These are phyloP conservation scores for Solanum neorickii DNA, from an alignment of 257 asterid species.

Conservation along the genomic window DNA sequence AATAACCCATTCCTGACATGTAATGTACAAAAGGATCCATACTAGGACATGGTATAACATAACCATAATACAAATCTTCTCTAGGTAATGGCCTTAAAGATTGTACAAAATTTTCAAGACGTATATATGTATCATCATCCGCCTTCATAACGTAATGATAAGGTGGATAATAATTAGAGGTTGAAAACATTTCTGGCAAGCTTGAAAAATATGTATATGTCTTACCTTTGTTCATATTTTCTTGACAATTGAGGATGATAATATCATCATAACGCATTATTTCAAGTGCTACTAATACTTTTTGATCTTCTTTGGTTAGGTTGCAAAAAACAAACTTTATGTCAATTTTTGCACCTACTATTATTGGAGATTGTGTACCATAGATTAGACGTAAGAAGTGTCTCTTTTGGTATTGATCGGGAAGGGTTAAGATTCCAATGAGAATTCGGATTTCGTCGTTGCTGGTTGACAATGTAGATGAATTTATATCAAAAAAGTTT, in stretches of 20 bases:
- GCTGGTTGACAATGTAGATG: conserved; percentile 7
- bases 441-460: conserved; percentile 40
- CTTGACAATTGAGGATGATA: conserved; percentile 68
- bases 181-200: conserved; percentile 37
- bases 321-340: conserved; percentile 83
- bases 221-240: conserved; percentile 87
- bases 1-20: conserved; percentile 97
- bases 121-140: conserved; percentile 67
- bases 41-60: conserved; percentile 76
- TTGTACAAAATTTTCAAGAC: conserved; percentile 51
- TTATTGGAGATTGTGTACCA: conserved; percentile 46
- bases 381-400: conserved; percentile 82
- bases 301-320: conserved; percentile 86
- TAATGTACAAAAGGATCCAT: conserved; percentile 78
- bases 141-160: conserved; percentile 80
- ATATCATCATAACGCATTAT: conserved; percentile 76
- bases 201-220: conserved; percentile 76
- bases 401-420: conserved; percentile 80
- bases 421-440: conserved; percentile 71
- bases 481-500: background rate
- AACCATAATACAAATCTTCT: conserved; percentile 71
- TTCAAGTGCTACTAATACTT: conserved; percentile 63
- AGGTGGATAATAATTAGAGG: conserved; percentile 35
- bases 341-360: conserved; percentile 46
- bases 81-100: conserved; percentile 53